A percentile compares a stretch with the other conserved stretches of the same genome.
phyloP scores from a whole-genome alignment of 306 rosid genomes.

The Myrica gale region DNA sequence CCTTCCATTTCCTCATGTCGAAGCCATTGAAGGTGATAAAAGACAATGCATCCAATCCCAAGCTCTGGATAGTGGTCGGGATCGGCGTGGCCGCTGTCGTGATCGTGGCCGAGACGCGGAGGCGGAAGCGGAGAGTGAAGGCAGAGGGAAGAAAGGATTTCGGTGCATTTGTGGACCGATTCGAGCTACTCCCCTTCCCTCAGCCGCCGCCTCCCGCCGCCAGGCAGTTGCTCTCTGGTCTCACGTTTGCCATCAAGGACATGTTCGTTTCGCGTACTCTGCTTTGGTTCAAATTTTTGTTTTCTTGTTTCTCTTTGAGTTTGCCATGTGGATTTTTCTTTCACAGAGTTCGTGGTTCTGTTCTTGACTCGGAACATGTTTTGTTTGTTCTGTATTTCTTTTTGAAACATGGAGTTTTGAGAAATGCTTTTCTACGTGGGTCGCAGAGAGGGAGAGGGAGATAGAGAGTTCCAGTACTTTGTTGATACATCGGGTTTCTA shows the following conservation, averaged over 20 bases:
- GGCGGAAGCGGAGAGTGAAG: conserved; percentile 20
- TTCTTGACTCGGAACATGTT: no score
- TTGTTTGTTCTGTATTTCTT: no score
- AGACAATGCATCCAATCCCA: conserved; percentile 55
- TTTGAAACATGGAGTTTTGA: background rate
- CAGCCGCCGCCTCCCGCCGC: conserved; percentile 67
- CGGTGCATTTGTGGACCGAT: conserved; percentile 58
- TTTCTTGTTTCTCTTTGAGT: background rate
- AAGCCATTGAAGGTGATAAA: conserved; percentile 43
- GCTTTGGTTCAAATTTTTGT: background rate
- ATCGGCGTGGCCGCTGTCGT: conserved; percentile 55
- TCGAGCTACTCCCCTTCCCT: conserved; percentile 59
- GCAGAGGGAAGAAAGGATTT: conserved; percentile 31
- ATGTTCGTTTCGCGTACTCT: conserved; percentile 33
- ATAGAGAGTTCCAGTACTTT: background rate
- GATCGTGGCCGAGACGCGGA: conserved; percentile 45
- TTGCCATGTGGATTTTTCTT: background rate
- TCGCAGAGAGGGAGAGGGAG: no score
- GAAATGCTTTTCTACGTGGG: background rate
- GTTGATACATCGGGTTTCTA: background rate
- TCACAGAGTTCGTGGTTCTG: no score
- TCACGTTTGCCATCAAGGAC: conserved; percentile 63
- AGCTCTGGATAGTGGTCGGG: conserved; percentile 60
- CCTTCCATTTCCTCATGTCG: conserved; percentile 33
- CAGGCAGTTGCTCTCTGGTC: conserved; percentile 39